Evolutionary conservation across 768 basidiomycete species (phyloP).

Genomic region (Tricholoma flavovirens): DNA sequence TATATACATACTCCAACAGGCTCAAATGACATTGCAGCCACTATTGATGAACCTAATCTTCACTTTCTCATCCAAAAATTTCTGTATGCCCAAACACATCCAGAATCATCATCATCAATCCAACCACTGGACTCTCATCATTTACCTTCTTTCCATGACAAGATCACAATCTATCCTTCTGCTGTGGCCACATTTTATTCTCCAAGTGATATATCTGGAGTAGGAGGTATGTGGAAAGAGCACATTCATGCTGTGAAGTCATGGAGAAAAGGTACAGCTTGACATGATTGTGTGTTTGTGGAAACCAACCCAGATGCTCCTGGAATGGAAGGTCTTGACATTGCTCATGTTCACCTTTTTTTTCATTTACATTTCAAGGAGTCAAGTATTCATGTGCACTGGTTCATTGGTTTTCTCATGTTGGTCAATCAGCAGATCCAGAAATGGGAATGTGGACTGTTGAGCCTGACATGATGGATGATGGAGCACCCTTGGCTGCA

Average conservation of each 20-base stretch:
- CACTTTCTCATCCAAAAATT: too few species aligned
- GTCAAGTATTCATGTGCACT: neutral
- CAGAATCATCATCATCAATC: too few species aligned
- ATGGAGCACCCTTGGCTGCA: neutral
- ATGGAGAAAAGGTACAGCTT: neutral
- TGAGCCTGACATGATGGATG: neutral
- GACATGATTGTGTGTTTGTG: neutral
- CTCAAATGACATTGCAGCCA: neutral
- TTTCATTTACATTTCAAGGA: neutral
- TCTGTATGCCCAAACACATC: too few species aligned
- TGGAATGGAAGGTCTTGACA: neutral
- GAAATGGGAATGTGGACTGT: neutral
- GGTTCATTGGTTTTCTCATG: neutral
- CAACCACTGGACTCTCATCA: neutral
- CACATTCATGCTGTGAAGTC: neutral
- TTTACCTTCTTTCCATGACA: neutral
- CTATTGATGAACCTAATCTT: neutral
- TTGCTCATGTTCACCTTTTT: neutral
- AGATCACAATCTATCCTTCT: neutral
- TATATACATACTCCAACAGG: conserved; percentile 8
- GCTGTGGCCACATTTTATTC: neutral
- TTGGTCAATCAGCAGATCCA: neutral
- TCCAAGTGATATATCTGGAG: neutral
- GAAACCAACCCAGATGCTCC: neutral
- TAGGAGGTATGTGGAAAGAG: neutral